Base-by-base conservation (phyloP, 805 yeast genomes). In the Lipomyces mesembrius region DNA sequence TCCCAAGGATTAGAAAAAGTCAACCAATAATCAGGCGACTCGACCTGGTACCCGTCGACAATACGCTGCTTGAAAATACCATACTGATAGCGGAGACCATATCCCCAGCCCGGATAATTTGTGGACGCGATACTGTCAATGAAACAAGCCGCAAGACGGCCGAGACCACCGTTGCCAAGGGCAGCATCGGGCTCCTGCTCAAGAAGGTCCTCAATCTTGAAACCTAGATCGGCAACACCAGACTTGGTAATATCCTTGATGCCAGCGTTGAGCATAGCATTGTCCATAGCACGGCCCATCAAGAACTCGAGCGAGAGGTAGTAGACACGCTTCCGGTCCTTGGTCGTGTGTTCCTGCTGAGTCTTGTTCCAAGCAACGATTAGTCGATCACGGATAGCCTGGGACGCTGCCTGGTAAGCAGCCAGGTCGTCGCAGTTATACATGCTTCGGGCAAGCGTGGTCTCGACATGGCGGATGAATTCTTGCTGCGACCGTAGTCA, bases 201-300 rank as follows among this genome's bases (percentile, higher is more conserved):
- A 72, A 93, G 81, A 35, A 92, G 83, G 74, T 92, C 97, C 79
- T 93, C 98, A 71, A 92, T 80, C 68, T 88, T 87, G 84, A 92
- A 92, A 11, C 98, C 98, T 73, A 93, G 83, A 63, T 91, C 92
- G 62, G 82, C 83, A 62, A 87, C 82, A 2, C 90, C 85, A 3
- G 80, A 17, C 17, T 76, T 73, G 57, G 92, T 85, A 61, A 85
- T 79, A 51, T 83, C 87, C 77, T 92, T 88, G 61, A 87, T 83
- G 49, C 88, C 85, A 74, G 89, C 83, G 78, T 93, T 92, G 78
- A 92, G 89, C 80, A 93, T 80, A 39, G 98, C 97, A 77, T 93
- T 93, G 79, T 93, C 98, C 83, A 92, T 83, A 58, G 97, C 97
- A 75, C 97, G 85, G 57, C 98, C 98, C 97, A 92, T 91, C 70